phyloP scores from a whole-genome alignment of 495 filamentous ascomycete species.

The Mytilinidion resinicola region DNA sequence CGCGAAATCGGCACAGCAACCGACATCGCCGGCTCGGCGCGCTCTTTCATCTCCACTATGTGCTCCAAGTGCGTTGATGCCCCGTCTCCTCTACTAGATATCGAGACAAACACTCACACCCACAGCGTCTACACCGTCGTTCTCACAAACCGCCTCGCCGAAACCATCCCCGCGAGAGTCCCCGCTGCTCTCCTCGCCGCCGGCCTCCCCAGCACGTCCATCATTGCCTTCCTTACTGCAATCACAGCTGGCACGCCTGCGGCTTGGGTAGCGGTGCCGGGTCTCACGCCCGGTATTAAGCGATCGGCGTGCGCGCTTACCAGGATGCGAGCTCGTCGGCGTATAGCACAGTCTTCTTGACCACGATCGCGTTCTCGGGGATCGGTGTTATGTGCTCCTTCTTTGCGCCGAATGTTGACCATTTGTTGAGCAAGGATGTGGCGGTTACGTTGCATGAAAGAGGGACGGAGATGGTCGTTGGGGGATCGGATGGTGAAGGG shows the following conservation, averaged over 20 bases:
- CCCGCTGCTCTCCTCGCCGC: conserved; percentile 6
- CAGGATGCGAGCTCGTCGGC: conserved; percentile 11
- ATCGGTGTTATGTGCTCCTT: conserved; percentile 9
- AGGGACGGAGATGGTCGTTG: conserved; percentile 2
- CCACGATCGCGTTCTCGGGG: conserved; percentile 19
- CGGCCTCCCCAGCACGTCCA: conserved; percentile 5
- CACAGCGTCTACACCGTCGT: conserved; percentile 17
- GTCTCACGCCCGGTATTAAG: conserved; percentile 10
- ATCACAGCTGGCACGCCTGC: conserved; percentile 9
- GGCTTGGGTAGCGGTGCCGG: conserved; percentile 10
- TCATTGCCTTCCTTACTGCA: conserved; percentile 4
- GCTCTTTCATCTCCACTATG: conserved; percentile 18
- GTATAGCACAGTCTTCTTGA: conserved; percentile 20
- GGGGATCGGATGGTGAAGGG: not conserved
- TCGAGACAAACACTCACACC: not conserved
- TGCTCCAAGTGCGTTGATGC: conserved; percentile 4
- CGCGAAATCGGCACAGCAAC: conserved; percentile 20
- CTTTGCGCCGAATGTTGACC: conserved; percentile 19
- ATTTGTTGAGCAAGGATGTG: conserved; percentile 16
- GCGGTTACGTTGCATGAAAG: conserved; percentile 12
- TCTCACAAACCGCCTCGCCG: conserved; percentile 19
- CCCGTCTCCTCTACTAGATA: not conserved
- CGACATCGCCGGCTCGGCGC: conserved; percentile 12
- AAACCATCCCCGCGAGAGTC: conserved; percentile 11
- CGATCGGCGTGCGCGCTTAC: conserved; percentile 9